Conservation (phyloP, 164 flowering plant species). For the Buxus sempervirens region DNA sequence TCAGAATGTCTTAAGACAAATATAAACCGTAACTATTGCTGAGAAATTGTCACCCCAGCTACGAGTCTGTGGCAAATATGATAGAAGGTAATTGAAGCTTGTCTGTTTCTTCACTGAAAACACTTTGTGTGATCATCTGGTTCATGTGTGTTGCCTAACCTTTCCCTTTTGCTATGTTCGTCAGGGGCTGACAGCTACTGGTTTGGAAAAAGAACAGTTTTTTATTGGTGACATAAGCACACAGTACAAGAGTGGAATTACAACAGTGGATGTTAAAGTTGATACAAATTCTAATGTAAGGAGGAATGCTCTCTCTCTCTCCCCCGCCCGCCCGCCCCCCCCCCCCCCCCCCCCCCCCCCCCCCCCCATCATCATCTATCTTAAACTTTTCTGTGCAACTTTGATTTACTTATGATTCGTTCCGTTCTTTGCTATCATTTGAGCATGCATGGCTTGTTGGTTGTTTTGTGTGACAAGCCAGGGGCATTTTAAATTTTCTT, state of each 20-base stretch:
- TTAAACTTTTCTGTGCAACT: not conserved
- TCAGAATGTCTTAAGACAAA: too few species aligned
- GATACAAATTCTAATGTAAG: constrained; percentile 74
- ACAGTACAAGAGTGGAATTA: constrained; percentile 46
- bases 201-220: constrained; percentile 49
- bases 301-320: not conserved
- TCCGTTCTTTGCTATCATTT: not conserved
- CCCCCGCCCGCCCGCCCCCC: too few species aligned
- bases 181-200: constrained; percentile 68
- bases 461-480: too few species aligned
- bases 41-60: too few species aligned
- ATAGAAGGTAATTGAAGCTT: too few species aligned
- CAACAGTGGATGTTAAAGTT: constrained; percentile 68
- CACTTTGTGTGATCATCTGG: not conserved
- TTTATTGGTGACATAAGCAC: constrained; percentile 70
- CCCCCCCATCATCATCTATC: too few species aligned
- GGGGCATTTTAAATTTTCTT: not conserved
- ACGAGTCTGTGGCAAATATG: too few species aligned
- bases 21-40: too few species aligned
- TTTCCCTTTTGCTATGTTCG: not conserved
- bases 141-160: not conserved
- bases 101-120: not conserved
- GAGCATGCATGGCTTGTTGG: not conserved
- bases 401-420: not conserved
- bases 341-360: too few species aligned